These are phyloP conservation scores for Venturia aucupariae DNA, from an alignment of 2,329 filamentous ascomycete genomes.

Conservation along the genomic window DNA sequence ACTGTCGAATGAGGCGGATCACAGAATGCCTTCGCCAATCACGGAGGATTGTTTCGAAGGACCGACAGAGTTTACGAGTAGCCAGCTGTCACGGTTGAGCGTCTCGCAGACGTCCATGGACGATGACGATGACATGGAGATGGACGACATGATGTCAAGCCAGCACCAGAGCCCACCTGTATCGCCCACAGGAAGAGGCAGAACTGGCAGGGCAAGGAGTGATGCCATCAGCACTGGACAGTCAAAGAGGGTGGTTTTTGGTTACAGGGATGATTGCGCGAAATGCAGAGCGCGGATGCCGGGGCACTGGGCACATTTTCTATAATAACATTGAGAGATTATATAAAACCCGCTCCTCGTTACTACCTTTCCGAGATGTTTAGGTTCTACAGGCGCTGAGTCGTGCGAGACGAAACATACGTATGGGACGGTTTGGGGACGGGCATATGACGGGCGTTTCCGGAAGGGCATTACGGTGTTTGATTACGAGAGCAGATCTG, in stretches of 20 bases:
- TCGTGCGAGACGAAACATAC: neutral
- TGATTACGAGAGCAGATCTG: neutral
- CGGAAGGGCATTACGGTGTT: neutral
- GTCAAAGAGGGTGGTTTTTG: constrained; percentile 37
- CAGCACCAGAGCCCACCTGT: constrained; percentile 16
- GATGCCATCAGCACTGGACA: constrained; percentile 27
- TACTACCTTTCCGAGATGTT: neutral
- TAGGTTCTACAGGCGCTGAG: neutral
- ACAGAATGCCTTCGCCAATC: constrained; percentile 33
- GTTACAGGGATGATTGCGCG: constrained; percentile 40
- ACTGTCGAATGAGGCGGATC: constrained; percentile 13
- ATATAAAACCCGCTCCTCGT: neutral
- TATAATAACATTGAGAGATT: constrained; percentile 16
- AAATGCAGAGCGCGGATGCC: constrained; percentile 40
- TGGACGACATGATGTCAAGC: constrained; percentile 22
- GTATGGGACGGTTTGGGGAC: neutral
- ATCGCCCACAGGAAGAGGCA: constrained; percentile 17
- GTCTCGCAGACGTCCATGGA: constrained; percentile 16
- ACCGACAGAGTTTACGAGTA: constrained; percentile 28
- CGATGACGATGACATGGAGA: constrained; percentile 22
- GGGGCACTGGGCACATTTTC: constrained; percentile 41
- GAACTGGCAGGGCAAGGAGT: constrained; percentile 28
- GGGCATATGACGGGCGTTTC: neutral
- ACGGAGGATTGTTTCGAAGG: constrained; percentile 30
- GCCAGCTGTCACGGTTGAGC: constrained; percentile 30